These are phyloP conservation scores for Viola pubescens DNA, from an alignment of 441 rosid species.

Conservation along the genomic window DNA sequence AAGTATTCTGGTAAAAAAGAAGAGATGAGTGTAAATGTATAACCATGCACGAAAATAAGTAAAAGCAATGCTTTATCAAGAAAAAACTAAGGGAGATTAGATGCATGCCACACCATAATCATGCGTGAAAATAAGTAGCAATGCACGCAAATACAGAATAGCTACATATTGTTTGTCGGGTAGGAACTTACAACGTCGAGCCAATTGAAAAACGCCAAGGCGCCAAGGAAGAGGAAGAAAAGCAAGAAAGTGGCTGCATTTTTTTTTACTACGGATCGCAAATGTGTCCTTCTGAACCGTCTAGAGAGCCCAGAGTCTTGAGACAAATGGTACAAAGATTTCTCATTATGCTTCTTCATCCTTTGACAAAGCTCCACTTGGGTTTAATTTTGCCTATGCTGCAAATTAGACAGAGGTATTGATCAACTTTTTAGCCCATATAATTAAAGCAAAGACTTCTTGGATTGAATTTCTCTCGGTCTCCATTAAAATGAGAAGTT, in stretches of 20 bases:
- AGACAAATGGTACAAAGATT: neutral
- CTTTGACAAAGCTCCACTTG: neutral
- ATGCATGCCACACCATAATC: too few species aligned
- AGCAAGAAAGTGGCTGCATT: conserved; percentile 8
- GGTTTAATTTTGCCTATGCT: neutral
- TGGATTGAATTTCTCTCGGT: too few species aligned
- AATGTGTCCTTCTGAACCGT: neutral
- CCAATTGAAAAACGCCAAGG: conserved; percentile 2
- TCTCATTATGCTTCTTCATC: conserved; percentile 13
- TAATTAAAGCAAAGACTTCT: too few species aligned
- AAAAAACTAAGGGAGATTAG: too few species aligned
- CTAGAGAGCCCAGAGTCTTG: conserved; percentile 7
- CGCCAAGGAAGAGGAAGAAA: conserved; percentile 17
- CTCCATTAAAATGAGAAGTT: too few species aligned
- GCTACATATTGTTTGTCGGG: too few species aligned
- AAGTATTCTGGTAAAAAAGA: neutral
- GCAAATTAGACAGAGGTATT: neutral
- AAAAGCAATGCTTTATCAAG: too few species aligned
- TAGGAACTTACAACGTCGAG: conserved; percentile 18
- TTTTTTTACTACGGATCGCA: conserved; percentile 14
- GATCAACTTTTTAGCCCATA: neutral
- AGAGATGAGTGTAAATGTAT: neutral
- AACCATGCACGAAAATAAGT: too few species aligned
- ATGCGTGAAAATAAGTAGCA: too few species aligned
- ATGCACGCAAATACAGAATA: too few species aligned